A percentile compares a stretch with the other conserved stretches of the same genome.
These are phyloP conservation scores for Cnidoscolus chayamansa DNA, from an alignment of 441 rosid species.

Conservation along the genomic window DNA sequence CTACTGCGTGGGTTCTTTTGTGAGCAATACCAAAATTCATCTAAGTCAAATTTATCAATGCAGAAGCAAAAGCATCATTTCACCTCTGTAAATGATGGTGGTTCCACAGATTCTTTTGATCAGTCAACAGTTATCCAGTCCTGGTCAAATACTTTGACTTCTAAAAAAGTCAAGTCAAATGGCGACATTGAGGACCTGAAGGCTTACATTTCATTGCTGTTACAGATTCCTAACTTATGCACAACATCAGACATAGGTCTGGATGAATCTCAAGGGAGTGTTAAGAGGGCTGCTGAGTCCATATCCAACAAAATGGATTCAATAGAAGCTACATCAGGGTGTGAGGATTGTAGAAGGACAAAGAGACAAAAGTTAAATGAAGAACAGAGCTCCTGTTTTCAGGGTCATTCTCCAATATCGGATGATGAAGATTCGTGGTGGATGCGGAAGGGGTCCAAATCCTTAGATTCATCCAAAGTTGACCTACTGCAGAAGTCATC, in stretches of 20 bases:
- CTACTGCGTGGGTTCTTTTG: constrained; percentile 53
- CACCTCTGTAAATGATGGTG: constrained; percentile 34
- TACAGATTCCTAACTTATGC: constrained; percentile 66
- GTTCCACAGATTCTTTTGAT: constrained; percentile 43
- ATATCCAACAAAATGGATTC: constrained; percentile 52
- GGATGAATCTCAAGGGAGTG: constrained; percentile 73
- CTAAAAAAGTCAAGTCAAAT: constrained; percentile 45
- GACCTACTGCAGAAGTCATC: constrained; percentile 62
- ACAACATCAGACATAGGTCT: constrained; percentile 42
- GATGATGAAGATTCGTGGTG: constrained; percentile 99
- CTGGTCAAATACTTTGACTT: constrained; percentile 25
- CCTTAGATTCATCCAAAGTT: constrained; percentile 53
- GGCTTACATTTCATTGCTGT: constrained; percentile 61
- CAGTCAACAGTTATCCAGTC: constrained; percentile 45
- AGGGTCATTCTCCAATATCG: constrained; percentile 66
- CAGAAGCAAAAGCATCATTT: constrained; percentile 47
- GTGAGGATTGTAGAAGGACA: constrained; percentile 87
- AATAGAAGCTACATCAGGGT: constrained; percentile 68
- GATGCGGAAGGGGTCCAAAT: constrained; percentile 71
- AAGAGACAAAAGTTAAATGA: constrained; percentile 75
- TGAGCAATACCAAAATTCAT: constrained; percentile 33
- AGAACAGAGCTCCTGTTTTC: constrained; percentile 63
- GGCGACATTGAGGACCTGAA: constrained; percentile 59
- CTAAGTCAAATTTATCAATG: constrained; percentile 32
- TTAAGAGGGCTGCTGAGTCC: constrained; percentile 60